These are phyloP conservation scores for Penicillium egyptiacum DNA, from an alignment of 495 filamentous ascomycete species.

Conservation along the genomic window DNA sequence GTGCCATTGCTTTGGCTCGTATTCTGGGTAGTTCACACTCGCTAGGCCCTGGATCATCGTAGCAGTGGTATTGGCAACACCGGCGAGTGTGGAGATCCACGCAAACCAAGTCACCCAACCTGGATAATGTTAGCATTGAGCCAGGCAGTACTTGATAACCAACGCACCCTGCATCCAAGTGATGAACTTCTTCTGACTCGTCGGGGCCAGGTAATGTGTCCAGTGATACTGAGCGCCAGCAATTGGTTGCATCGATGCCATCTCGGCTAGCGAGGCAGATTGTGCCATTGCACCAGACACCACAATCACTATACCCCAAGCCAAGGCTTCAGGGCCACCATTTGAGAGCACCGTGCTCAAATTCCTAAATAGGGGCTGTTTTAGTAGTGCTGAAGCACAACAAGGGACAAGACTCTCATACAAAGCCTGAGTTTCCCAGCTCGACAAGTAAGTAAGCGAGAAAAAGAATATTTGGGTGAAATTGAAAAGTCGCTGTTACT, in stretches of 20 bases:
- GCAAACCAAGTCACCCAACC: conserved; percentile 17
- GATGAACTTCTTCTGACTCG: conserved; percentile 25
- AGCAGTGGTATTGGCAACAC: conserved; percentile 21
- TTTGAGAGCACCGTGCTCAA: conserved; percentile 19
- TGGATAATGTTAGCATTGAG: background rate
- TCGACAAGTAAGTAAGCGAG: conserved; percentile 23
- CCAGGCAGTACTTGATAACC: background rate
- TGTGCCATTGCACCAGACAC: conserved; percentile 23
- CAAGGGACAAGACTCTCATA: background rate
- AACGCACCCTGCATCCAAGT: conserved; percentile 36
- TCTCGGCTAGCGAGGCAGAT: conserved; percentile 32
- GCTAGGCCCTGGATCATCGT: conserved; percentile 43
- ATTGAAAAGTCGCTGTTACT: conserved; percentile 21
- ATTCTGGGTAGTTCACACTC: conserved; percentile 35
- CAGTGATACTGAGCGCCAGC: conserved; percentile 39
- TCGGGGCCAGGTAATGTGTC: conserved; percentile 36
- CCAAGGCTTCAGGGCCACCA: conserved; percentile 19
- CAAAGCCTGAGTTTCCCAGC: conserved; percentile 24
- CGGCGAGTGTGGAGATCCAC: conserved; percentile 20
- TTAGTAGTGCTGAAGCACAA: background rate
- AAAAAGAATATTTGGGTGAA: conserved; percentile 26
- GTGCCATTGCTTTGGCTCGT: conserved; percentile 22
- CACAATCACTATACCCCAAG: conserved; percentile 24
- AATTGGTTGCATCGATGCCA: conserved; percentile 34
- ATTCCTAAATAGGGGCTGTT: conserved; percentile 3